A percentile compares a stretch with the other conserved stretches of the same genome.
phyloP scores from a whole-genome alignment of 2,329 filamentous ascomycete genomes.

The Chrysoporthe austroafricana region DNA sequence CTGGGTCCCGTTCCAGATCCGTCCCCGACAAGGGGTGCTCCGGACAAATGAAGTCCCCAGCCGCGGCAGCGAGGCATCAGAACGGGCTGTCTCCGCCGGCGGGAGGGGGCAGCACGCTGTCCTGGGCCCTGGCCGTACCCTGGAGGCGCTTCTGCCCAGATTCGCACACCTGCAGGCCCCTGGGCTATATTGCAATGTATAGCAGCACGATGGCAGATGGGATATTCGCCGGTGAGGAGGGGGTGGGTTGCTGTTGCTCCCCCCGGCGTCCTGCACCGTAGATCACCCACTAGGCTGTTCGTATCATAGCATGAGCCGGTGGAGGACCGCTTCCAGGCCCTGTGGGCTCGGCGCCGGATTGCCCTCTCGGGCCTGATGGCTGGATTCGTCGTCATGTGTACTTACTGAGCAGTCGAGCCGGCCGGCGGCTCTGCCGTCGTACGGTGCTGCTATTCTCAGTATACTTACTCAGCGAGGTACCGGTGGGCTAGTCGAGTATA shows the following conservation, averaged over 20 bases:
- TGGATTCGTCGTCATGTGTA: not conserved
- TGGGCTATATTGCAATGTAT: not conserved
- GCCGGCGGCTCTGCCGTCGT: too few relatives aligned
- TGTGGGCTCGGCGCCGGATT: constrained; percentile 6
- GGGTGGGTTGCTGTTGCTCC: not conserved
- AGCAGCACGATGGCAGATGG: not conserved
- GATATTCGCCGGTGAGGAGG: not conserved
- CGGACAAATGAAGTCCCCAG: not conserved
- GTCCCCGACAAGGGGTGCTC: constrained; percentile 8
- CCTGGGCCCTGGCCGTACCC: not conserved
- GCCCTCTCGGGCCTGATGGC: constrained; percentile 11
- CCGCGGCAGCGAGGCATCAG: not conserved
- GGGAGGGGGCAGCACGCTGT: not conserved
- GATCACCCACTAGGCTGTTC: not conserved
- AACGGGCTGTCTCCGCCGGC: not conserved
- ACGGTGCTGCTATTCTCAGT: too few relatives aligned
- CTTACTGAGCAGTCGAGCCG: too few relatives aligned
- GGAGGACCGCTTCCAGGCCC: not conserved
- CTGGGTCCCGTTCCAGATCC: not conserved
- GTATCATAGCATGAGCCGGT: not conserved
- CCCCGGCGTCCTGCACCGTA: constrained; percentile 5
- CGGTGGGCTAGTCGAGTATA: not conserved
- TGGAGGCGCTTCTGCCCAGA: too few relatives aligned
- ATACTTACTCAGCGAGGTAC: too few relatives aligned
- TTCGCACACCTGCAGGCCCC: too few relatives aligned